These are phyloP conservation scores for Passiflora organensis DNA, from an alignment of 345 rosid genomes.

Conservation along the genomic window DNA sequence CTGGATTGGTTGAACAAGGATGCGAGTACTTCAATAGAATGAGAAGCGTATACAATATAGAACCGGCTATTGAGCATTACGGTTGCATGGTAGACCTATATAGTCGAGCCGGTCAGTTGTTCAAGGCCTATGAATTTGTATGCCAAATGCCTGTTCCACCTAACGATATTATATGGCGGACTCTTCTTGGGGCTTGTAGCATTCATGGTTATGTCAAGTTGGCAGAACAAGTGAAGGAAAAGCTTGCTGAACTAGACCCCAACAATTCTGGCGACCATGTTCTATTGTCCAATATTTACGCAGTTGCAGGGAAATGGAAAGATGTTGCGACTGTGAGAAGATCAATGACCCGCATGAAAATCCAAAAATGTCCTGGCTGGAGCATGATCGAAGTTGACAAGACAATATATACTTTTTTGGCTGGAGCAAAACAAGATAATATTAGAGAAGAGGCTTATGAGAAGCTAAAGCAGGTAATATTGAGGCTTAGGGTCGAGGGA, in stretches of 20 bases:
- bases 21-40: slow-evolving; percentile 56
- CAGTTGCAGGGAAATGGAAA: slow-evolving; percentile 74
- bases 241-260: slow-evolving; percentile 74
- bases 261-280: slow-evolving; percentile 72
- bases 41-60: slow-evolving; percentile 48
- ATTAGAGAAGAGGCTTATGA: slow-evolving; percentile 30
- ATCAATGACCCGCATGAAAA: slow-evolving; percentile 46
- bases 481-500: slow-evolving; percentile 39
- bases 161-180: slow-evolving; percentile 80
- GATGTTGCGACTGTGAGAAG: slow-evolving; percentile 64
- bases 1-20: slow-evolving; percentile 81
- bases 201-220: slow-evolving; percentile 74
- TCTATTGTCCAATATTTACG: slow-evolving; percentile 69
- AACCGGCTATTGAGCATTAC: slow-evolving; percentile 53
- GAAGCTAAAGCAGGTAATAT: slow-evolving; percentile 28
- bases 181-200: slow-evolving; percentile 87
- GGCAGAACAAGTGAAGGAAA: slow-evolving; percentile 70
- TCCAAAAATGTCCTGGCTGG: slow-evolving; percentile 72
- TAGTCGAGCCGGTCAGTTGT: slow-evolving; percentile 83
- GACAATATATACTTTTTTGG: slow-evolving; percentile 27
- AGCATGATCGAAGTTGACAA: slow-evolving; percentile 66
- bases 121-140: slow-evolving; percentile 66
- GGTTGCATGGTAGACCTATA: slow-evolving; percentile 70
- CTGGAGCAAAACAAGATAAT: slow-evolving; percentile 23
- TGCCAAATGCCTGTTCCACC: slow-evolving; percentile 69